These are phyloP conservation scores for Graphilbum ipis-grandicollis DNA, from an alignment of 2,329 filamentous ascomycete species.

Conservation along the genomic window DNA sequence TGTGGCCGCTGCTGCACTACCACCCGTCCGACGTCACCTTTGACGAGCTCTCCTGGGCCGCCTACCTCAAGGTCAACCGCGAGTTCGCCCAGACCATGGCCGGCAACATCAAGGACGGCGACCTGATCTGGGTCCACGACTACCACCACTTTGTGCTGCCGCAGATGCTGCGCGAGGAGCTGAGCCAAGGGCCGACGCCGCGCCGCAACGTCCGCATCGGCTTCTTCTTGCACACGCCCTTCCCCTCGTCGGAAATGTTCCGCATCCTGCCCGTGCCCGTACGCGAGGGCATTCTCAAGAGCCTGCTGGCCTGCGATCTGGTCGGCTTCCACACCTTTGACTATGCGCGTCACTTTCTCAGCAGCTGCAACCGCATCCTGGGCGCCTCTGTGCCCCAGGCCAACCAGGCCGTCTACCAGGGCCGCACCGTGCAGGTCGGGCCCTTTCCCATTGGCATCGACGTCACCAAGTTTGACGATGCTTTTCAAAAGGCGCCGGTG, in stretches of 20 bases:
- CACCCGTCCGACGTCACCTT: constrained; percentile 97
- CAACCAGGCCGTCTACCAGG: constrained; percentile 82
- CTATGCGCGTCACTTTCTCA: constrained; percentile 94
- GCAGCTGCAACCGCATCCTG: constrained; percentile 90
- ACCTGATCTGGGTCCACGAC: constrained; percentile 96
- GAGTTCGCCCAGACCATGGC: constrained; percentile 80
- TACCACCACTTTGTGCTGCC: constrained; percentile 97
- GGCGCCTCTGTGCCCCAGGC: constrained; percentile 56
- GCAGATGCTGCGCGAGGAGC: constrained; percentile 83
- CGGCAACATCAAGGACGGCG: constrained; percentile 77
- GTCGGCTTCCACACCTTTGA: constrained; percentile 98
- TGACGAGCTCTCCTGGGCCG: constrained; percentile 85
- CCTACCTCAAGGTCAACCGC: constrained; percentile 83
- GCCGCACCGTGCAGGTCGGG: constrained; percentile 76
- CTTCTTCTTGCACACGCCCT: constrained; percentile 95
- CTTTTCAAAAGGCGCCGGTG: constrained; percentile 68
- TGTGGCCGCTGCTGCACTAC: constrained; percentile 98
- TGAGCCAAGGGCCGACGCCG: constrained; percentile 35
- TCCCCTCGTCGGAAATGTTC: constrained; percentile 94
- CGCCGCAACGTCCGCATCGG: constrained; percentile 94
- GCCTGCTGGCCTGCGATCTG: constrained; percentile 82
- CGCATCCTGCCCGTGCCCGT: constrained; percentile 90
- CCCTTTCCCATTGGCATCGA: constrained; percentile 98
- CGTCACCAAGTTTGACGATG: constrained; percentile 87
- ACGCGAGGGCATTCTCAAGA: constrained; percentile 70